Percentiles rank a stretch among this genome's conserved stretches.
phyloP scores from a whole-genome alignment of 1,139 yeast genomes.

The Debaryomyces psychrophilus region DNA sequence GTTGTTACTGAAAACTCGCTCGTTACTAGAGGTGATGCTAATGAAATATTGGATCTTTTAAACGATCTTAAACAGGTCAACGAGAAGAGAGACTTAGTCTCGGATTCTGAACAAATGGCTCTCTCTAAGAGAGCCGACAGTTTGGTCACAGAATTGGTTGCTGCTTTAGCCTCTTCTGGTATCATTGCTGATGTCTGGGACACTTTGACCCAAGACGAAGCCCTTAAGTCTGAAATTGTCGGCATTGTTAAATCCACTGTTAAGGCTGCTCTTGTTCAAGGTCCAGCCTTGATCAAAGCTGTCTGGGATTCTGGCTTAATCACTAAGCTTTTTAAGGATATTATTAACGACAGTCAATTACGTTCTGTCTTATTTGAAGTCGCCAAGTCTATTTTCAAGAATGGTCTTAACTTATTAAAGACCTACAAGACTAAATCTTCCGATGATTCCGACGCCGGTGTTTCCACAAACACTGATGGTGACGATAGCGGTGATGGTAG shows the following conservation, averaged over 20 bases:
- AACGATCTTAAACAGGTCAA: slow-evolving; percentile 36
- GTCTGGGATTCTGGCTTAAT: slow-evolving; percentile 50
- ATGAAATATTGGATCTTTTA: slow-evolving; percentile 38
- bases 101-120: slow-evolving; percentile 31
- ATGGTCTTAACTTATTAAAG: slow-evolving; percentile 36
- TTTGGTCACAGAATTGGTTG: slow-evolving; percentile 39
- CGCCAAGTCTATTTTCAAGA: slow-evolving; percentile 38
- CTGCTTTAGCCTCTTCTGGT: slow-evolving; percentile 46
- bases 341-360: slow-evolving; percentile 40
- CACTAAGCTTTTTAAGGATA: slow-evolving; percentile 35
- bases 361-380: slow-evolving; percentile 39
- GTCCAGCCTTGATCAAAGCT: slow-evolving; percentile 48
- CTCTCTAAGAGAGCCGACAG: slow-evolving; percentile 44
- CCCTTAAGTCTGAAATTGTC: slow-evolving; percentile 30
- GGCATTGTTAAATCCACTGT: slow-evolving; percentile 37
- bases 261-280: slow-evolving; percentile 42
- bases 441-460: slow-evolving; percentile 21
- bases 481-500: slow-evolving; percentile 16
- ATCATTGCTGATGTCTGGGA: slow-evolving; percentile 41
- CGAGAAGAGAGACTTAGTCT: slow-evolving; percentile 39
- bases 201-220: slow-evolving; percentile 37
- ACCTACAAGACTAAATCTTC: slow-evolving; percentile 23
- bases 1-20: slow-evolving; percentile 26
- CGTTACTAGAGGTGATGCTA: slow-evolving; percentile 42
- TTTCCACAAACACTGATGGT: slow-evolving; percentile 16